Conservation (phyloP, 2,329 filamentous ascomycete genomes). For the Fusarium sp. region DNA sequence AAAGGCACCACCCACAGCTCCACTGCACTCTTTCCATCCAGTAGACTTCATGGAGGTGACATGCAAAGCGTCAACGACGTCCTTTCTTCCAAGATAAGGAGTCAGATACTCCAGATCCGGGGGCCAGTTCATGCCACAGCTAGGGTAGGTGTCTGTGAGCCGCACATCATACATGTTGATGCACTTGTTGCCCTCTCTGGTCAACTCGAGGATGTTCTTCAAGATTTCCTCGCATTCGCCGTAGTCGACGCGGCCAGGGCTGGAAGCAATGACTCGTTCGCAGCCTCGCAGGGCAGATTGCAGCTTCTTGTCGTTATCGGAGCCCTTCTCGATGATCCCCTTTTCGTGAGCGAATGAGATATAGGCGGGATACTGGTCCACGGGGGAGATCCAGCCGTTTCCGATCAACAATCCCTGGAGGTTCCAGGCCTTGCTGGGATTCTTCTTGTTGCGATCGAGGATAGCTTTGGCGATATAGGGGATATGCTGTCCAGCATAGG, state of each 20-base stretch:
- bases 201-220: conserved; percentile 75
- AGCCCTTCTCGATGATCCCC: conserved; percentile 76
- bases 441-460: conserved; percentile 83
- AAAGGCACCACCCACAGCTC: conserved; percentile 81
- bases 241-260: conserved; percentile 70
- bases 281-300: conserved; percentile 79
- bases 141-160: conserved; percentile 80
- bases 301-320: conserved; percentile 71
- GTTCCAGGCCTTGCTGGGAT: conserved; percentile 70
- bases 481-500: conserved; percentile 96
- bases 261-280: conserved; percentile 66
- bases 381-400: conserved; percentile 96
- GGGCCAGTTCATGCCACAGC: conserved; percentile 98
- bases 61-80: conserved; percentile 84
- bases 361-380: conserved; percentile 91
- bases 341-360: conserved; percentile 83
- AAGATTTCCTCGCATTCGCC: conserved; percentile 81
- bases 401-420: conserved; percentile 90
- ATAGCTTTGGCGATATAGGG: conserved; percentile 96
- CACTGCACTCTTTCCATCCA: conserved; percentile 92
- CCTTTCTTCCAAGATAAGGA: conserved; percentile 85
- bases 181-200: conserved; percentile 72
- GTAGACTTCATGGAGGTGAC: conserved; percentile 84
- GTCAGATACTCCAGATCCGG: conserved; percentile 82
- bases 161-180: conserved; percentile 98